Conservation (phyloP, 2,329 filamentous ascomycete species). For the Trichoderma atroviride region DNA sequence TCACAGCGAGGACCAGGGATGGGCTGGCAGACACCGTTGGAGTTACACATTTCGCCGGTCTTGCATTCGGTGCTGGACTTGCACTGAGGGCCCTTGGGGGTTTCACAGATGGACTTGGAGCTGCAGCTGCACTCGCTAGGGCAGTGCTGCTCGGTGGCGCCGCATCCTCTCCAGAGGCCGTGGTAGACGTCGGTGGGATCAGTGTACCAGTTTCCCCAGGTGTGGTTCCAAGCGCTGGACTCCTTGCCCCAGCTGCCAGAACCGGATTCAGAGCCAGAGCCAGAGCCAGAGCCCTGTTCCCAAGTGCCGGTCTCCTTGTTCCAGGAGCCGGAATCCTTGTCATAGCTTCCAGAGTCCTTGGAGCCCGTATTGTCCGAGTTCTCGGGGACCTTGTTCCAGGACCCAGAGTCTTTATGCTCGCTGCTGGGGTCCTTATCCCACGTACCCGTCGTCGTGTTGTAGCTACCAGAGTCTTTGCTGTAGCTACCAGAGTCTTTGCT, state of each 20-base stretch:
- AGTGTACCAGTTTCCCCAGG: background rate
- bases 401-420: too few relatives aligned
- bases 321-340: background rate
- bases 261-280: too few relatives aligned
- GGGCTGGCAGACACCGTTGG: slow-evolving; percentile 10
- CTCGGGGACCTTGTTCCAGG: background rate
- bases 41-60: slow-evolving; percentile 12
- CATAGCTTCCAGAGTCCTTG: too few relatives aligned
- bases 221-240: background rate
- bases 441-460: too few relatives aligned
- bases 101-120: slow-evolving; percentile 10
- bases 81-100: background rate
- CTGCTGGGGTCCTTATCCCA: background rate
- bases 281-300: too few relatives aligned
- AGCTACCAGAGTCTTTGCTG: background rate
- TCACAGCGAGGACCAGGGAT: slow-evolving; percentile 13
- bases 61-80: slow-evolving; percentile 5
- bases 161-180: slow-evolving; percentile 10
- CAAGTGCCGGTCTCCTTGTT: background rate
- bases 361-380: too few relatives aligned
- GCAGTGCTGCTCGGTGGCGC: background rate
- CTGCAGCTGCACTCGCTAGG: background rate
- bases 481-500: too few relatives aligned
- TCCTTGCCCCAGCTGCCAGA: background rate
- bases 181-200: background rate